Evolutionary conservation across 2,329 filamentous ascomycete genomes (phyloP).

Genomic region (Hypoxylon sp.): DNA sequence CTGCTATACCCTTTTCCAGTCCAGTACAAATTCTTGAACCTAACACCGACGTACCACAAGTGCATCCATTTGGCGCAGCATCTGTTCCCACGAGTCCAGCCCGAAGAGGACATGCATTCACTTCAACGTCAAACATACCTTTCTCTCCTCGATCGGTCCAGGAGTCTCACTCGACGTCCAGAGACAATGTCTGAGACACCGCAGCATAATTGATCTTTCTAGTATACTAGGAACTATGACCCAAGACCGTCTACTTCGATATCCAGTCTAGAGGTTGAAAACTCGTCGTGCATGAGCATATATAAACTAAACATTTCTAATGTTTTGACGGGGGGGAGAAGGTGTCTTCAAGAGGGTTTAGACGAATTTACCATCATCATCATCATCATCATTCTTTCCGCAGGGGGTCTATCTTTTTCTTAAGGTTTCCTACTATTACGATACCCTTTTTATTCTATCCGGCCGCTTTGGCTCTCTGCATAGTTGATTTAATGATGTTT

Average conservation of each 20-base stretch:
- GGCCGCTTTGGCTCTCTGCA: not conserved
- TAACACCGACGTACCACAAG: conserved; percentile 32
- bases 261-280: too few species aligned
- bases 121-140: conserved; percentile 41
- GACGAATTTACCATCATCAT: not conserved
- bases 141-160: conserved; percentile 35
- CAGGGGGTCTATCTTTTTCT: not conserved
- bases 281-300: too few species aligned
- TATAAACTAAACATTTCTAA: too few species aligned
- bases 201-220: conserved; percentile 8
- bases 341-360: not conserved
- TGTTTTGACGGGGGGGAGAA: too few species aligned
- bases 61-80: conserved; percentile 16
- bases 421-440: conserved; percentile 6
- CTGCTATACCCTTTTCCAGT: conserved; percentile 44
- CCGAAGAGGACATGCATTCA: conserved; percentile 40
- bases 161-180: conserved; percentile 18
- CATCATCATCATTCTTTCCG: not conserved
- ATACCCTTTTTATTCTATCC: conserved; percentile 4
- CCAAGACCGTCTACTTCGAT: not conserved
- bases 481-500: too few species aligned
- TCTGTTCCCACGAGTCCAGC: conserved; percentile 36
- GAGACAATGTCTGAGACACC: conserved; percentile 30
- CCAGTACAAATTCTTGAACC: conserved; percentile 42
- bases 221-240: too few species aligned